Conservation (phyloP, 805 yeast genomes). For the Candida patagonica region DNA sequence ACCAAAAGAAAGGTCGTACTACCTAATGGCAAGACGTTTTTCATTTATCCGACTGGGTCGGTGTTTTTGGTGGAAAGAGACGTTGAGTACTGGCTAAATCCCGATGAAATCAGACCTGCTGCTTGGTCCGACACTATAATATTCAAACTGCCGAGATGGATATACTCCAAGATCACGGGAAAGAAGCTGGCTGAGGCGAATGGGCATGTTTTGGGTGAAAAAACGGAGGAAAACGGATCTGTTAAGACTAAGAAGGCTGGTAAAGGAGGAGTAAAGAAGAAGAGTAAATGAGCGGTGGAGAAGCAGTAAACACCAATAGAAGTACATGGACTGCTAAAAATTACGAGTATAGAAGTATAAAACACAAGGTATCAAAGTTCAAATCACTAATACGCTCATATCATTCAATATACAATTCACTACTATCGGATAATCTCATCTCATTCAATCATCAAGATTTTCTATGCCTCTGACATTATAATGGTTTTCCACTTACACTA, state of each 20-base stretch:
- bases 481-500: too few relatives aligned
- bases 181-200: slow-evolving; percentile 7
- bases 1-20: slow-evolving; percentile 20
- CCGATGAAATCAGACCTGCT: slow-evolving; percentile 25
- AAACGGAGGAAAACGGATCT: neutral
- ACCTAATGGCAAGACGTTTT: slow-evolving; percentile 24
- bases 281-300: slow-evolving; percentile 4
- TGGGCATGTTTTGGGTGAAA: slow-evolving; percentile 7
- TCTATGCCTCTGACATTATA: too few relatives aligned
- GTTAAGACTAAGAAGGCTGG: slow-evolving; percentile 9
- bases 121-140: slow-evolving; percentile 26
- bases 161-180: slow-evolving; percentile 15
- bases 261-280: slow-evolving; percentile 11
- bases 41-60: slow-evolving; percentile 28
- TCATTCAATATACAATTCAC: too few relatives aligned
- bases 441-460: too few relatives aligned
- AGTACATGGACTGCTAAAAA: too few relatives aligned
- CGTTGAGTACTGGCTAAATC: slow-evolving; percentile 23
- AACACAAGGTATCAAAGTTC: too few relatives aligned
- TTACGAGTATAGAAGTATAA: too few relatives aligned
- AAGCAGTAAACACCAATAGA: too few relatives aligned
- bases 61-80: slow-evolving; percentile 25
- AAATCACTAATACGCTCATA: too few relatives aligned
- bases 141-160: slow-evolving; percentile 19
- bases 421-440: too few relatives aligned